These are phyloP conservation scores for Suhomyces wounanorum DNA, from an alignment of 1,139 yeast genomes.

Conservation along the genomic window DNA sequence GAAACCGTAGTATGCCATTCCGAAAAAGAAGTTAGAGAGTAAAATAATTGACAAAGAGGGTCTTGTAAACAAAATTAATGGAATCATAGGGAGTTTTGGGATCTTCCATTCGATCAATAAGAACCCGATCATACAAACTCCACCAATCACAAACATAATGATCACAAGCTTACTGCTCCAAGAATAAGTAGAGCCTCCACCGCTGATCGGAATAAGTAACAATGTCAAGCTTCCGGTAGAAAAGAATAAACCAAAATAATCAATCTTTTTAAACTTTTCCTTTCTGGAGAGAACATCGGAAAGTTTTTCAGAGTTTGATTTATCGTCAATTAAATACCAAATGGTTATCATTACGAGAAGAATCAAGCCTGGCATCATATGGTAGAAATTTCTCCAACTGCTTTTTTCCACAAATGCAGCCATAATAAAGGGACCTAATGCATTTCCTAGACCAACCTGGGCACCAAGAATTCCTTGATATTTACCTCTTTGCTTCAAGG, in stretches of 20 bases:
- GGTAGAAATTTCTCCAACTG: constrained; percentile 24
- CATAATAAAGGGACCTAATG: constrained; percentile 25
- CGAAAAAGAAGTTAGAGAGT: constrained; percentile 21
- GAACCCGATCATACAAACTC: constrained; percentile 19
- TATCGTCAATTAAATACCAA: constrained; percentile 17
- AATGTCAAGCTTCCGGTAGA: constrained; percentile 22
- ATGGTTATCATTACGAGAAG: constrained; percentile 17
- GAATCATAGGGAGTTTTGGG: constrained; percentile 26
- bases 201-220: constrained; percentile 23
- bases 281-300: constrained; percentile 16
- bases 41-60: constrained; percentile 18
- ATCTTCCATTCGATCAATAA: constrained; percentile 23
- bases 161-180: constrained; percentile 24
- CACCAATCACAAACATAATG: constrained; percentile 23
- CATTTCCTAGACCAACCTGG: constrained; percentile 24
- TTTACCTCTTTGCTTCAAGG: constrained; percentile 24
- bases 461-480: constrained; percentile 27
- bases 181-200: constrained; percentile 24
- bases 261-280: constrained; percentile 22
- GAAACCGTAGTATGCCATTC: constrained; percentile 23
- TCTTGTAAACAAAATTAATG: constrained; percentile 19
- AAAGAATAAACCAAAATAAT: constrained; percentile 23
- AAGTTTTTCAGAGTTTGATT: constrained; percentile 16
- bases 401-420: constrained; percentile 20
- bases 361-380: constrained; percentile 23